Percentiles rank a stretch among this genome's conserved stretches.
phyloP scores from a whole-genome alignment of 2,329 filamentous ascomycete genomes.

The Talaromyces pinophilus region DNA sequence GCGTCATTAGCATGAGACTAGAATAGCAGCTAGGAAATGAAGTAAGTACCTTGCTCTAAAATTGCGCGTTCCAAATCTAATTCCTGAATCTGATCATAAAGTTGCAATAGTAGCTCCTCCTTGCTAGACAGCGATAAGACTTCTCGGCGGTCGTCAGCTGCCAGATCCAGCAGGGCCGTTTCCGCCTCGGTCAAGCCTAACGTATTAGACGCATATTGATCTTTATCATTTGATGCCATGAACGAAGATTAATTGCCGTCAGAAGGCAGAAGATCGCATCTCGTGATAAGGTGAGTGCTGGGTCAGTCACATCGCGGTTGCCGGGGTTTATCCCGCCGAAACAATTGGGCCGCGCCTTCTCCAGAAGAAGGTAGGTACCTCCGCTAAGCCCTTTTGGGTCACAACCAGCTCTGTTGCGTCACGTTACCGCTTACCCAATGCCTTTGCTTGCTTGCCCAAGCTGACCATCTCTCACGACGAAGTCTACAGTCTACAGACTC shows the following conservation, averaged over 20 bases:
- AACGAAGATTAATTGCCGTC: conserved; percentile 22
- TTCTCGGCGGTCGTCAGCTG: conserved; percentile 48
- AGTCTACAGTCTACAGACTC: not conserved
- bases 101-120: conserved; percentile 66
- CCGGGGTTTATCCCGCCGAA: not conserved
- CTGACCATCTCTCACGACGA: not conserved
- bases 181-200: conserved; percentile 30
- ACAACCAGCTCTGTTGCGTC: conserved; percentile 19
- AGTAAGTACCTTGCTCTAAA: conserved; percentile 51
- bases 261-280: conserved; percentile 21
- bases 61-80: conserved; percentile 72
- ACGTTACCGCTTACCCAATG: conserved; percentile 19
- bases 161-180: conserved; percentile 42
- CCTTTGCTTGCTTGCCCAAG: not conserved
- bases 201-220: conserved; percentile 33
- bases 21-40: not conserved
- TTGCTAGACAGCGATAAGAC: conserved; percentile 62
- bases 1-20: not conserved
- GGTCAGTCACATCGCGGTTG: conserved; percentile 1
- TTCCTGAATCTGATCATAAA: conserved; percentile 72
- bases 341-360: conserved; percentile 2
- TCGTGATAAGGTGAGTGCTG: conserved; percentile 19
- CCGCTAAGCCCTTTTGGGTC: conserved; percentile 20
- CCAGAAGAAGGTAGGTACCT: not conserved
- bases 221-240: conserved; percentile 40